Evolutionary conservation across 2,329 filamentous ascomycete genomes (phyloP).

Genomic region (Neonectria hederae): DNA sequence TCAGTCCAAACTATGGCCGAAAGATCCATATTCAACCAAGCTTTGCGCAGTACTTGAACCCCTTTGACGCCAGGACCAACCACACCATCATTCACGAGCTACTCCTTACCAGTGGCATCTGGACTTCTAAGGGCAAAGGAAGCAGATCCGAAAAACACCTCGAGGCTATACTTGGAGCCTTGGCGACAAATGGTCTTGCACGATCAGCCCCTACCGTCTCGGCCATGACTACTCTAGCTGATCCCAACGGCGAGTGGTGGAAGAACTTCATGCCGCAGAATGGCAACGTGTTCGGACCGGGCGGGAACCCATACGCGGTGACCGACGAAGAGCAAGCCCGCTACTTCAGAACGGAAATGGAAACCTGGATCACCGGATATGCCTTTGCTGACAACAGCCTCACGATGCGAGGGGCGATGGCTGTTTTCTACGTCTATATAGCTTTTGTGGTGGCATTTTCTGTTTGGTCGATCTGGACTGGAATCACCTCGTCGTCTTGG

Average conservation of each 20-base stretch:
- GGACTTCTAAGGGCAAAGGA: constrained; percentile 19
- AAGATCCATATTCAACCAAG: constrained; percentile 27
- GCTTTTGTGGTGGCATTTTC: constrained; percentile 12
- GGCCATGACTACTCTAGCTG: constrained; percentile 18
- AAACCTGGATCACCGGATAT: constrained; percentile 34
- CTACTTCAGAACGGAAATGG: constrained; percentile 26
- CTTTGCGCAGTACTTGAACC: constrained; percentile 32
- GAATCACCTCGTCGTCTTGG: constrained; percentile 19
- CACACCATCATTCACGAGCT: constrained; percentile 30
- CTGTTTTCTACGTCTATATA: constrained; percentile 18
- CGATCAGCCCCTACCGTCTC: constrained; percentile 20
- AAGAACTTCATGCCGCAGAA: constrained; percentile 33
- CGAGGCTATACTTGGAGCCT: constrained; percentile 27
- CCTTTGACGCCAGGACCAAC: constrained; percentile 11
- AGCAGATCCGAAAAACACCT: constrained; percentile 23
- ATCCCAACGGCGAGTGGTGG: constrained; percentile 31
- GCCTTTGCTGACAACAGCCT: constrained; percentile 29
- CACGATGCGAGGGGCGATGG: constrained; percentile 19
- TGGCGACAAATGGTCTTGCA: constrained; percentile 26
- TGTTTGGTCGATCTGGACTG: constrained; percentile 21
- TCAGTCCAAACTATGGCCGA: constrained; percentile 22
- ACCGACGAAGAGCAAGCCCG: constrained; percentile 14
- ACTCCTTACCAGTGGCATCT: constrained; percentile 30
- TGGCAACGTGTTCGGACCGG: constrained; percentile 27
- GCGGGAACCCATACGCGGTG: constrained; percentile 29